Conservation (phyloP, 352 stramenopile species). For the Phytopythium litorale region DNA sequence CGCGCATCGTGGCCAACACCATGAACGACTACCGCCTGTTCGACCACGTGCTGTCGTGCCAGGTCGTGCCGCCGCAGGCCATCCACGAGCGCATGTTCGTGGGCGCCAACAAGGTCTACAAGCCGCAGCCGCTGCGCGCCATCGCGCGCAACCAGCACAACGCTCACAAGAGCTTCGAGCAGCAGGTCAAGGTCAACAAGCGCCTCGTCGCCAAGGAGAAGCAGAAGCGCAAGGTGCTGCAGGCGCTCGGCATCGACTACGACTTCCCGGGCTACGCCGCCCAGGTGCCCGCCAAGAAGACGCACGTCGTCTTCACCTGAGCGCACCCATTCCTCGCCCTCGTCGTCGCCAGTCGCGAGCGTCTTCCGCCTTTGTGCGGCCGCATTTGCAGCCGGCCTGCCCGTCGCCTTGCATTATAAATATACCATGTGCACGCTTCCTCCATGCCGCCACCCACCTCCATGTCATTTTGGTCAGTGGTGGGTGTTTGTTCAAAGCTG, state of each 20-base stretch:
- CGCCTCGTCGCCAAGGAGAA: slow-evolving; percentile 73
- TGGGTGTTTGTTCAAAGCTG: neutral
- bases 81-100: slow-evolving; percentile 89
- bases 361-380: slow-evolving; percentile 8
- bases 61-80: slow-evolving; percentile 85
- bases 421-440: neutral
- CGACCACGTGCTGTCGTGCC: slow-evolving; percentile 92
- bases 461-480: neutral
- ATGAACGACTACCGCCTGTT: slow-evolving; percentile 96
- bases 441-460: neutral
- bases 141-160: slow-evolving; percentile 81
- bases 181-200: slow-evolving; percentile 66
- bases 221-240: slow-evolving; percentile 70
- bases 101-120: slow-evolving; percentile 82
- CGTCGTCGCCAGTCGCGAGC: neutral
- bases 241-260: slow-evolving; percentile 83
- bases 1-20: slow-evolving; percentile 91
- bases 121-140: slow-evolving; percentile 56
- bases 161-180: slow-evolving; percentile 71
- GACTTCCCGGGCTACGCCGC: slow-evolving; percentile 74
- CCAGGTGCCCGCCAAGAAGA: slow-evolving; percentile 64
- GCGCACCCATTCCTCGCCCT: neutral
- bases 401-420: neutral
- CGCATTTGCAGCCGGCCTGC: neutral
- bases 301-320: slow-evolving; percentile 73